These are phyloP conservation scores for Metschnikowia henanensis DNA, from an alignment of 805 yeast genomes.

Conservation along the genomic window DNA sequence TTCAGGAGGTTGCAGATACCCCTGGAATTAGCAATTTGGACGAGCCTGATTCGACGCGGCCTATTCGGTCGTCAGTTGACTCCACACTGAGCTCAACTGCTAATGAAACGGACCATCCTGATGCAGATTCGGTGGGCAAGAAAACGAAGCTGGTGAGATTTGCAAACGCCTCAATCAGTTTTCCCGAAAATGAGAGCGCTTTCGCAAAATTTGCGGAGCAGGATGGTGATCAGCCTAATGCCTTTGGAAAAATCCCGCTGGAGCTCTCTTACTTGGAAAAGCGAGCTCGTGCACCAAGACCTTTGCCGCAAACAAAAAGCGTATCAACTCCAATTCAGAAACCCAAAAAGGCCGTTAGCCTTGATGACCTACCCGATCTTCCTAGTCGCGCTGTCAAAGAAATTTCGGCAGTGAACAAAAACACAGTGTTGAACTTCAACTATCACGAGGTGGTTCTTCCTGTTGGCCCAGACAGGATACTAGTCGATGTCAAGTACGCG, in stretches of 20 bases:
- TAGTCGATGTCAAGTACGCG: conserved; percentile 59
- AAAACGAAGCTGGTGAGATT: conserved; percentile 31
- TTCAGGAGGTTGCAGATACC: too few species aligned
- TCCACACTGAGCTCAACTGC: too few species aligned
- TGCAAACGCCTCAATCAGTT: conserved; percentile 31
- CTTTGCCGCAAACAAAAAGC: conserved; percentile 18
- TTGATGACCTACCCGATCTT: conserved; percentile 50
- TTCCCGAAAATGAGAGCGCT: too few species aligned
- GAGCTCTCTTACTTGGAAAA: conserved; percentile 39
- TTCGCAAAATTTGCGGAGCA: not conserved
- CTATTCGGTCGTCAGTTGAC: too few species aligned
- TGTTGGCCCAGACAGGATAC: conserved; percentile 44
- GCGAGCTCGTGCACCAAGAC: conserved; percentile 28
- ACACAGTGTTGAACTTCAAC: conserved; percentile 52
- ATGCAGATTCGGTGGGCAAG: not conserved
- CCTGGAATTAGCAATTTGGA: too few species aligned
- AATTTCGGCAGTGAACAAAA: conserved; percentile 42
- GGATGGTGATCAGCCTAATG: conserved; percentile 22
- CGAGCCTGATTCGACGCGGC: too few species aligned
- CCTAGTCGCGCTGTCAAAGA: conserved; percentile 46
- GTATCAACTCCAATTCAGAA: conserved; percentile 8
- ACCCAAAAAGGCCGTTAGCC: conserved; percentile 11
- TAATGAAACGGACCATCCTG: not conserved
- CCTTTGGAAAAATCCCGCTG: conserved; percentile 42
- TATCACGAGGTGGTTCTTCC: conserved; percentile 51